Evolutionary conservation across 2,329 filamentous ascomycete genomes (phyloP).

Genomic region (Sarocladium strictum): DNA sequence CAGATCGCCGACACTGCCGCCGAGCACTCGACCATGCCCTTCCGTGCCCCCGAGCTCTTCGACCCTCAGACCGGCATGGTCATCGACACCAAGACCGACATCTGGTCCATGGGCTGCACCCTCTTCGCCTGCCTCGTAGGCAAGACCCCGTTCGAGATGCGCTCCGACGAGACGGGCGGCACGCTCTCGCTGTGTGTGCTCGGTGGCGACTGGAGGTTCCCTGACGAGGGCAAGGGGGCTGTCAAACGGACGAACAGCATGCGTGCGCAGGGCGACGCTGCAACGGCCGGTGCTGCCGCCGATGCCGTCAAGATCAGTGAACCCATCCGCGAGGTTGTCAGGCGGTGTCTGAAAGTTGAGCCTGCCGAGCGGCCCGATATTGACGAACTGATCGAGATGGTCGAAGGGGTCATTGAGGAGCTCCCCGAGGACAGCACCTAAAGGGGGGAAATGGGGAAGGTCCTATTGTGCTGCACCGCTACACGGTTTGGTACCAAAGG

Average conservation of each 20-base stretch:
- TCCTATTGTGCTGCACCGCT: too few species aligned
- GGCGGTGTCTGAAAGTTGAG: constrained; percentile 81
- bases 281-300: constrained; percentile 19
- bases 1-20: constrained; percentile 91
- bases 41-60: constrained; percentile 94
- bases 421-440: constrained; percentile 49
- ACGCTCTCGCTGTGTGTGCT: constrained; percentile 88
- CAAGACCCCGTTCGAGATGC: constrained; percentile 93
- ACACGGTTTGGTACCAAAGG: too few species aligned
- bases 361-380: constrained; percentile 83
- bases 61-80: constrained; percentile 91
- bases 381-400: constrained; percentile 71
- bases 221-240: constrained; percentile 69
- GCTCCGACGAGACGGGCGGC: constrained; percentile 92
- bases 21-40: constrained; percentile 97
- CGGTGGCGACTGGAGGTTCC: constrained; percentile 94
- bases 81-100: constrained; percentile 94
- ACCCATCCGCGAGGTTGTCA: constrained; percentile 78
- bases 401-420: constrained; percentile 65
- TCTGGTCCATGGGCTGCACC: constrained; percentile 97
- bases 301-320: constrained; percentile 61
- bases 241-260: constrained; percentile 39
- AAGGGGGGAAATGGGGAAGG: background rate
- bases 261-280: constrained; percentile 22
- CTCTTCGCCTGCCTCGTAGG: constrained; percentile 94